Evolutionary conservation across 129 eudicot species (phyloP), one percentile per base, ranked within the genome.

Genomic region (Heracleum sosnowskyi): DNA sequence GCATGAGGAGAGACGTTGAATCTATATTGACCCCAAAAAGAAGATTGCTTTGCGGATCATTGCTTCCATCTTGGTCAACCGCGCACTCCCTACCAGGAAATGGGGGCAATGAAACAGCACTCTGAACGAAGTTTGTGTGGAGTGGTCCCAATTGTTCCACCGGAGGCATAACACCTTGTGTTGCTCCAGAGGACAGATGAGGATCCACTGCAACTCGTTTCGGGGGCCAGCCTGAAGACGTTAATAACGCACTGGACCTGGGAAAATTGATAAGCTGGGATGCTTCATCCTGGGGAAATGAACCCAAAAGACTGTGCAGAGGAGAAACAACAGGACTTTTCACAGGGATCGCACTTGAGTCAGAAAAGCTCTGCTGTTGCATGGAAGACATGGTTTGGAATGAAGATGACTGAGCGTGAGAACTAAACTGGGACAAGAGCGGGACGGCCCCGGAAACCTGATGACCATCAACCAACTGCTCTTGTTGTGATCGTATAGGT

Each of bases 171-270:
- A 64, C 86, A 69, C 85, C 84, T 26, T 83, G 90, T 17, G 91
- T 74, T 29, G 81, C 83, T 57, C 85, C 83, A 42, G 90, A 76
- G 70, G 86, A 80, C 11, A 87, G 83, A 73, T 82, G 88, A 60
- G 91, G 88, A 36, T 91, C 98, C 7, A 91, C 82, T 0, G 93
- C 97, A 53, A 87, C 86, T 77, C 99, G 87, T 81, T 95, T 95
- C 11, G 91, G 81, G 29, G 91, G 88, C 85, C 89, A 87, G 68
- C 89, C 85, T 5, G 87, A 68, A 53, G 92, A 85, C 69, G 98
- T 87, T 63, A 84, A 79, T 77, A 87, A 33, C 0, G 91, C 71
- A 73, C 83, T 71, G 36, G 88, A 64, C 47, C 90, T 89, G 31
- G 87, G 83, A 79, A 86, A 81, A 81, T 87, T 86, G 26, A 89